Base-by-base conservation (phyloP, 768 basidiomycete species). In the Cytidiella melzeri region DNA sequence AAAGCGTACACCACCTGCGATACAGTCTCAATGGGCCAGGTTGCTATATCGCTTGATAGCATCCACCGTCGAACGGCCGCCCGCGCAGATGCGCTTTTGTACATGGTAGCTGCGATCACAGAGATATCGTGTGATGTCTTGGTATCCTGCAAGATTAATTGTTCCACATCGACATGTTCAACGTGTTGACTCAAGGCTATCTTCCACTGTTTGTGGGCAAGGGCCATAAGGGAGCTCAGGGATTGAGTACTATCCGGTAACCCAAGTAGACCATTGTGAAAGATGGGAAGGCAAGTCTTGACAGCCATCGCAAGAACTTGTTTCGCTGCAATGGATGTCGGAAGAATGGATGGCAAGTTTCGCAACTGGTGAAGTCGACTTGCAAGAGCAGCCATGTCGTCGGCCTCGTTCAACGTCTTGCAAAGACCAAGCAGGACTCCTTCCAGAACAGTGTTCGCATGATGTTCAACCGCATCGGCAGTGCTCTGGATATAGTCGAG, bases 241-340 rank as follows among this genome's bases (percentile, higher is more conserved):
- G 23, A 43, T 4, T 40, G 52, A 20, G 25, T 19, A 24, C 2
- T 23, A 10, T 43, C 27, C 25, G 25, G 4, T 20, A 20, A 4
- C 15, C 30, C 19, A n/a, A 5, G 6, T 2, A 5, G 57, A 50
- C 68, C 68, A 13, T 66, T 59, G 28, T 65, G 34, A 6, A 64
- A 59, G 13, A 45, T 43, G 23, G 69, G 67, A 9, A 70, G 57
- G n/a, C 46, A 50, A 12, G 71, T 68, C 13, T 68, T 62, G 3
- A 80, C 51, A 0, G 70, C 64, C 3, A 57, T 55, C 2, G 77
- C 72, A 19, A 83, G 67, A 51, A 83, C 61, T 7, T 72, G 66
- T 37, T 83, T 77, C 0, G 82, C 64, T 2, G 67, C 51, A 1
- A 47, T 7, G 13, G 68, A 72, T n/a, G 62, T 55, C 9, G 68